Evolutionary conservation across 768 basidiomycete species (phyloP), one percentile per base, ranked within the genome.

Genomic region (Floccularia luteovirens): DNA sequence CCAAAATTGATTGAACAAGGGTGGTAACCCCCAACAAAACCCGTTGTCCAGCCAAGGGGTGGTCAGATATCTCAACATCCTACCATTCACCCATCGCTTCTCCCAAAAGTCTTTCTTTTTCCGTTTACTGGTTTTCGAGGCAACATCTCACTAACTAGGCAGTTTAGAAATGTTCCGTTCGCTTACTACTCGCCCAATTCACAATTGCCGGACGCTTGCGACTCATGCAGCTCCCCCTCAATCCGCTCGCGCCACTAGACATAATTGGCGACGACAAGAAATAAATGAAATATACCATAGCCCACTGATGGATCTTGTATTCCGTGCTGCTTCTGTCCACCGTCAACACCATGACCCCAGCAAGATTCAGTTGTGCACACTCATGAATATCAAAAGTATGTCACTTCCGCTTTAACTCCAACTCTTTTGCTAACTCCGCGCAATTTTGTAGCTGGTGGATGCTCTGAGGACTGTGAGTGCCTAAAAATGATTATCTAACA

Each of bases 331-430:
- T 11, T 60, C 75, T 2, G 74, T 93, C 8, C 94, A 98, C 60
- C 72, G 93, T 48, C 74, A 82, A 54, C 69, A 86, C 58, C 90
- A 96, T 49, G 85, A 93, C 63, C 82, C 92, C 23, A 72, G 63
- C 50, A 90, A 96, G 69, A 79, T 98, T 22, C 94, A 98, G 63
- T 74, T 98, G 23, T 97, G 93, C 52, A 98, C 94, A 3, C 72
- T 98, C 22, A 91, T 98, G 86, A 98, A 98, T 58, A 98, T 98
- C 62, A 98, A 98, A 64, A 91, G 91, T 89, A 60, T 49, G 84
- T 71, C 43, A 24, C n/a, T 44, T 35, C 31, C 51, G 42, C 49
- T 50, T 39, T 58, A 56, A 56, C 49, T 51, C 46, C 54, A 35
- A 34, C 36, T 10, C 24, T 24, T 27, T 44, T 38, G 42, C 45